Evolutionary conservation across 805 yeast genomes (phyloP), one percentile per base, ranked within the genome.

Genomic region (Myxozyma neotropica): DNA sequence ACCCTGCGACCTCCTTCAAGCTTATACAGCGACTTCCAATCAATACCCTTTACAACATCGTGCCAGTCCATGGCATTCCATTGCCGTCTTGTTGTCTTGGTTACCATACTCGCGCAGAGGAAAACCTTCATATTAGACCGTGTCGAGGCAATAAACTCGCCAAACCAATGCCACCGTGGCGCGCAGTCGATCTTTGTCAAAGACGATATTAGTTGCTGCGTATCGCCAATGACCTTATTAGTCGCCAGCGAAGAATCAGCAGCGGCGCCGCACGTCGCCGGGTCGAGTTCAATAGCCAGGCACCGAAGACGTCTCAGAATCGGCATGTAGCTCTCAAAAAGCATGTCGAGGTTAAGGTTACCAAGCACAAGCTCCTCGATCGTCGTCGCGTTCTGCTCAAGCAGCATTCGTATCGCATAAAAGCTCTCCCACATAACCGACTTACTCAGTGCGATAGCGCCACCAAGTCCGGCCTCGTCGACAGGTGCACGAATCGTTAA

Each of bases 371-470:
- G 40, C 27, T 62, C 61, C 39, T 62, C 61, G 43, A 62, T 31
- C 19, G 66, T 47, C 13, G n/a, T 21, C 1, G 66, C 54, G 27
- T 62, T 62, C 52, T 62, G 66, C 39, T 62, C 66, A 15, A 62
- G 48, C 17, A 62, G 54, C 65, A 62, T 62, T 43, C 66, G 52
- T 24, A 62, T 43, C 1, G 66, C 56, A 29, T 62, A 62, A n/a
- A 55, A 38, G 8, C 55, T 59, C 49, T 62, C 66, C 66, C 66
- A 62, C 21, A 54, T 27, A 2, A 51, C 56, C 7, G 61, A 55
- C 33, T 62, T 62, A 44, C 61, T 60, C 42, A 59, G 40, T 17
- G 21, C 23, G 15, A 50, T 21, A 2, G 40, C 33, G 13, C 23
- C 24, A 10, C 31, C 27, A 0, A 6, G 33, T 29, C 52, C 39